Evolutionary conservation across 345 rosid species (phyloP).

Genomic region (Citrus australasica): DNA sequence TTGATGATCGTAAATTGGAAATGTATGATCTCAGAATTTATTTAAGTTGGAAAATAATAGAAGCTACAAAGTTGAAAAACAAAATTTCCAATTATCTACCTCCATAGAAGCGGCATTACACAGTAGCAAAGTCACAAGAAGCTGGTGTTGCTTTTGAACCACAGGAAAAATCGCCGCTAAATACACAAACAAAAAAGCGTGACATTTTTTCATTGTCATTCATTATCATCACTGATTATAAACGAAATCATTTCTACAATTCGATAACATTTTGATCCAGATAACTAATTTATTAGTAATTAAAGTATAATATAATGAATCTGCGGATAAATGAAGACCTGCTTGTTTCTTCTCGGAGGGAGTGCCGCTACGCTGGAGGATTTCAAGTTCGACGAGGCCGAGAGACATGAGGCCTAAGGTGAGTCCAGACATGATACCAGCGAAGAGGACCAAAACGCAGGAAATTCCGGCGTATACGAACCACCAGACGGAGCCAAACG

Average conservation of each 20-base stretch:
- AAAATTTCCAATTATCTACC: constrained; percentile 34
- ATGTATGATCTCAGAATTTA: background rate
- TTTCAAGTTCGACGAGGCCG: constrained; percentile 94
- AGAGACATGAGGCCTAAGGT: constrained; percentile 97
- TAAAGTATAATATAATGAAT: too few species aligned
- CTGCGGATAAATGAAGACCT: constrained; percentile 25
- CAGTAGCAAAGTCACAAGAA: constrained; percentile 81
- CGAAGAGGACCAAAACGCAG: constrained; percentile 83
- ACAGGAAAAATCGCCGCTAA: constrained; percentile 83
- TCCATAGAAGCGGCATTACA: constrained; percentile 95
- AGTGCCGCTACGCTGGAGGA: constrained; percentile 93
- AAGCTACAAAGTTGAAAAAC: background rate
- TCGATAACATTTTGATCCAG: too few species aligned
- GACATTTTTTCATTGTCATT: too few species aligned
- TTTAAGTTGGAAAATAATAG: background rate
- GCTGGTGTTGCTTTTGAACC: constrained; percentile 95
- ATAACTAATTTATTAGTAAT: too few species aligned
- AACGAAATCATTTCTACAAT: background rate
- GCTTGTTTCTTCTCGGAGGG: constrained; percentile 87
- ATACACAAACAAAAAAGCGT: background rate
- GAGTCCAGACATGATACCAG: constrained; percentile 96
- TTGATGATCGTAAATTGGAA: background rate
- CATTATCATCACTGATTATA: too few species aligned
- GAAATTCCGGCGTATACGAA: constrained; percentile 66
- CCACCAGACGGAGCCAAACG: constrained; percentile 62